Evolutionary conservation across 2,329 filamentous ascomycete genomes (phyloP).

Genomic region (Magnaporthiopsis incrustans): DNA sequence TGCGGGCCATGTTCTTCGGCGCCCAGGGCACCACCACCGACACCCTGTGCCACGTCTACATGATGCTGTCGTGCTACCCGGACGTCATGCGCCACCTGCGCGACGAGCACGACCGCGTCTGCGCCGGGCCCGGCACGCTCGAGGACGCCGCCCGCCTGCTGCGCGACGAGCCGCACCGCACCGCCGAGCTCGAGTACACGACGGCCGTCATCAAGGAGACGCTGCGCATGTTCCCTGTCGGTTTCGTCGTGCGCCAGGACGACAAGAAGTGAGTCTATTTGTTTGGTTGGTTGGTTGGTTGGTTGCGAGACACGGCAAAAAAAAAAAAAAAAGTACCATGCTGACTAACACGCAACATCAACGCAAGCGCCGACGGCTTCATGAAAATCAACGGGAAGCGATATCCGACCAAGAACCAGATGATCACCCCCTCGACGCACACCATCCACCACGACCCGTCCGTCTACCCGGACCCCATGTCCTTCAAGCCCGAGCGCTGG

Average conservation of each 20-base stretch:
- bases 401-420: conserved; percentile 35
- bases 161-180: conserved; percentile 1
- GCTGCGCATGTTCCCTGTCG: conserved; percentile 44
- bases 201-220: conserved; percentile 47
- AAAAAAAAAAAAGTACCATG: no score
- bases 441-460: conserved; percentile 29
- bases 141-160: conserved; percentile 16
- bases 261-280: background rate
- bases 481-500: conserved; percentile 42
- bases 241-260: conserved; percentile 31
- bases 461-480: conserved; percentile 30
- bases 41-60: conserved; percentile 22
- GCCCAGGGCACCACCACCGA: conserved; percentile 30
- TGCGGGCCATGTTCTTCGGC: conserved; percentile 29
- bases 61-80: conserved; percentile 22
- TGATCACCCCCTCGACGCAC: conserved; percentile 31
- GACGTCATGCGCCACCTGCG: conserved; percentile 20
- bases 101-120: conserved; percentile 42
- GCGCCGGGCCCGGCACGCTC: conserved; percentile 16
- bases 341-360: no score
- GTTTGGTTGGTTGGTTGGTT: no score
- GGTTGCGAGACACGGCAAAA: no score
- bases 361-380: conserved; percentile 27
- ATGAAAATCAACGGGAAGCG: conserved; percentile 32
- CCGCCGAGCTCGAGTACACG: conserved; percentile 32